Conservation (phyloP, 2,329 filamentous ascomycete genomes). For the Penicillium sp. region DNA sequence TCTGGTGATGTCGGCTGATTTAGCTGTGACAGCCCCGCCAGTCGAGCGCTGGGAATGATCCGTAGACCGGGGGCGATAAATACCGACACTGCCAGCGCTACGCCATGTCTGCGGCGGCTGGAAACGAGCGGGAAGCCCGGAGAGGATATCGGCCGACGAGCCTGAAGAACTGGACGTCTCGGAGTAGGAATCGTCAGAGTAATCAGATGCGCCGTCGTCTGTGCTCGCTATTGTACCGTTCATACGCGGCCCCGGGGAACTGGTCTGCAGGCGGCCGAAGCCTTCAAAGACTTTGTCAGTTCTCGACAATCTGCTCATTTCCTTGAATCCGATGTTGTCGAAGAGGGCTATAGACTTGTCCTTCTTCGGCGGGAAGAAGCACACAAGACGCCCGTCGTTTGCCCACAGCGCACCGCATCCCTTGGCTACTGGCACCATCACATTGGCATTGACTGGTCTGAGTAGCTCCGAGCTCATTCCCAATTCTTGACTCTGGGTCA, state of each 20-base stretch:
- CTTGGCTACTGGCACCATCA: slow-evolving; percentile 63
- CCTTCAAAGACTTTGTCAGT: slow-evolving; percentile 60
- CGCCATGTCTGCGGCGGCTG: slow-evolving; percentile 54
- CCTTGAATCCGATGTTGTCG: slow-evolving; percentile 48
- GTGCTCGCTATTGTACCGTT: slow-evolving; percentile 43
- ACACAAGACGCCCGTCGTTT: slow-evolving; percentile 56
- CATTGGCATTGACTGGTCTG: slow-evolving; percentile 57
- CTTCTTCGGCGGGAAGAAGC: slow-evolving; percentile 56
- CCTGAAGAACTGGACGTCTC: slow-evolving; percentile 57
- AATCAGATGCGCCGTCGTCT: slow-evolving; percentile 45
- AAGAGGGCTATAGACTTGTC: slow-evolving; percentile 51
- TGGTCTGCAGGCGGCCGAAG: slow-evolving; percentile 59
- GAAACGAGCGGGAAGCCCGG: slow-evolving; percentile 48
- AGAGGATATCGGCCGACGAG: slow-evolving; percentile 42
- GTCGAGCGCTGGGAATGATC: slow-evolving; percentile 51
- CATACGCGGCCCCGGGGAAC: slow-evolving; percentile 47
- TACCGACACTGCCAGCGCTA: slow-evolving; percentile 48
- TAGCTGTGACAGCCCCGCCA: slow-evolving; percentile 56
- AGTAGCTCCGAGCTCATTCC: slow-evolving; percentile 53
- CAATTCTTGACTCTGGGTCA: slow-evolving; percentile 44
- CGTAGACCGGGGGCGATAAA: slow-evolving; percentile 55
- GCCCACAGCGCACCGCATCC: slow-evolving; percentile 59
- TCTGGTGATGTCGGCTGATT: slow-evolving; percentile 50
- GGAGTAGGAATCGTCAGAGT: slow-evolving; percentile 55
- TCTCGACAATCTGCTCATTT: slow-evolving; percentile 48